Evolutionary conservation across 805 yeast species (phyloP), one percentile per base, ranked within the genome.

Genomic region (Metschnikowia bowlesiae): DNA sequence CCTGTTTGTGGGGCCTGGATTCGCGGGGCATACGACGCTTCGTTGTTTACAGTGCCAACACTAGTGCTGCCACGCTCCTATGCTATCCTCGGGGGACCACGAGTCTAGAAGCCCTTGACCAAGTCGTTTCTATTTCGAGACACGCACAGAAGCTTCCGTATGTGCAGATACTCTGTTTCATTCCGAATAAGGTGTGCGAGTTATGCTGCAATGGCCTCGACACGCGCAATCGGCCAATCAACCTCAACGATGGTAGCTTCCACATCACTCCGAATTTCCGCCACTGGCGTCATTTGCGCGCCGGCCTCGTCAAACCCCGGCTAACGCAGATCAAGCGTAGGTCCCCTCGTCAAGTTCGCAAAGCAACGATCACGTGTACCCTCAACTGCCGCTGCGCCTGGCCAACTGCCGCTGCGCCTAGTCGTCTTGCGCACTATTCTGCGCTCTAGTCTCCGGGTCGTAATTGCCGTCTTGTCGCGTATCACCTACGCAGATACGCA

Each of bases 71-170:
- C 4, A 2, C 34, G 8, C 11, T 10, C 36, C 22, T n/a, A 8
- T 3, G 44, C 28, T 36, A 14, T 8, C 13, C 3, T 29, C 11
- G 13, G 13, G 8, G 18, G 13, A 30, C 6, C 13, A 14, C 11
- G 9, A 8, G 18, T 13, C 4, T 30, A 6, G 29, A 7, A 11
- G 36, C 16, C 31, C 10, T 40, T 11, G 28, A 31, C 4, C 14
- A 8, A 3, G 13, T 42, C 26, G n/a, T 33, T 22, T 40, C 34
- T 36, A 18, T 34, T 44, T 28, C 2, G 46, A 39, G 10, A 28
- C 40, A 44, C 39, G 46, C 46, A 44, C 40, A 28, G 46, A 44
- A 44, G 29, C 28, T 44, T 44, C 46, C 13, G 34, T 11, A n/a
- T 6, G 31, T 26, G 38, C 45, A 42, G 45, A 37, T 10, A 5